Evolutionary conservation across 257 asterid genomes (phyloP), one percentile per base, ranked within the genome.

Genomic region (Jacaranda copaia): DNA sequence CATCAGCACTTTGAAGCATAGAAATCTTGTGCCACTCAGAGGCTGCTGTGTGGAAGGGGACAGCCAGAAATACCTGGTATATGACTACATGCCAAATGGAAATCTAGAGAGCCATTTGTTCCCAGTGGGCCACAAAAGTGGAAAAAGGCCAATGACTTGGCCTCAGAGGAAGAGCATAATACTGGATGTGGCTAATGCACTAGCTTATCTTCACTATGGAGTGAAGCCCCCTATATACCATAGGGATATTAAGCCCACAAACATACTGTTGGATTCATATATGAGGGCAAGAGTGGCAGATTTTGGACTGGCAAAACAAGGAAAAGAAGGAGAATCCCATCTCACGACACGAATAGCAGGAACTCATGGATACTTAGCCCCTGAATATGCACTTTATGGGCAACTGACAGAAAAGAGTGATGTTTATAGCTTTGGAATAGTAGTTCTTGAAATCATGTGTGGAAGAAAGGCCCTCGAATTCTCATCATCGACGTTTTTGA

Each of bases 221-320:
- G 88, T 90, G 67, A 84, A 74, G 20, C 96, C 96, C 10, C 89
- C 92, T 1, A 84, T 90, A 45, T 88, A 87, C 43, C 96, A 90
- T 56, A 84, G 93, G 45, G 96, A 90, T 16, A 88, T 90, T 43
- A 90, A 90, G 86, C 85, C 88, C 3, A 82, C 92, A 18, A 90
- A 90, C 88, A 90, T 90, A 72, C 79, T 88, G 40, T 64, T 90
- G 6, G 93, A 88, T 73, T 77, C 77, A 25, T 35, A 42, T 46
- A 88, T 88, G 96, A 88, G 89, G 49, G 96, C 92, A 6, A 70
- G 85, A 64, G 85, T 90, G 10, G 89, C 86, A 0, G 96, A 90
- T 77, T 90, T 90, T 4, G 93, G 93, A 35, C 80, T 90, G 0
- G 96, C 88, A 3, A 87, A 42, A 60, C 89, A 77, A 65, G 81